These are phyloP conservation scores for Oryza glumipatula DNA, from an alignment of 176 grass and related monocot genomes.

Conservation along the genomic window DNA sequence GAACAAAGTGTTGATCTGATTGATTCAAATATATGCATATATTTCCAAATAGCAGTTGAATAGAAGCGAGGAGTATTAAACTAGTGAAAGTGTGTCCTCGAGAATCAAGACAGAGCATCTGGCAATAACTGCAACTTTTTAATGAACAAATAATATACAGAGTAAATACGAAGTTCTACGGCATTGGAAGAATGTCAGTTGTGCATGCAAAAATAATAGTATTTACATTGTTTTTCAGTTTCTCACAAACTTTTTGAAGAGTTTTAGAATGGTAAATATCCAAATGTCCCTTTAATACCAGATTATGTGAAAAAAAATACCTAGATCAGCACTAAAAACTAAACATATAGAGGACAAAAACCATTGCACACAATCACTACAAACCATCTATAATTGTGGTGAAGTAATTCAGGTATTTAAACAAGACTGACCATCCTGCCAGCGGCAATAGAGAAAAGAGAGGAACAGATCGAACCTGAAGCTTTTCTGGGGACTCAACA, in stretches of 20 bases:
- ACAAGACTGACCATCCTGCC: not conserved
- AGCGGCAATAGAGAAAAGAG: not conserved
- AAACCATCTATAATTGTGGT: not conserved
- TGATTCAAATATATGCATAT: not conserved
- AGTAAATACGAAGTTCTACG: not conserved
- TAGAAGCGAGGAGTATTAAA: not conserved
- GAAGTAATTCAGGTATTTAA: not conserved
- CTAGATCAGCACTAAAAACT: not conserved
- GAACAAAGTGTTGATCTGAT: conserved; percentile 5
- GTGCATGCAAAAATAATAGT: not conserved
- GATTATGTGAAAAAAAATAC: not conserved
- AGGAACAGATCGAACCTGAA: conserved; percentile 48
- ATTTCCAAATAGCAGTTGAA: not conserved
- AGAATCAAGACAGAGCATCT: not conserved
- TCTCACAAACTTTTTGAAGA: not conserved
- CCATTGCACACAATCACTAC: not conserved
- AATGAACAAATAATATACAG: not conserved
- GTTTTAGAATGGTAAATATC: not conserved
- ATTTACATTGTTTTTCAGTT: not conserved
- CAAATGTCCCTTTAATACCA: not conserved
- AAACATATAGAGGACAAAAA: not conserved
- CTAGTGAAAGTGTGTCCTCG: not conserved
- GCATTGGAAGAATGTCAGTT: not conserved
- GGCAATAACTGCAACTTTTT: not conserved
- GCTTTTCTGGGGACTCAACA: conserved; percentile 87